These are phyloP conservation scores for Metahyphopichia silvanorum DNA, from an alignment of 805 yeast genomes.

Conservation along the genomic window DNA sequence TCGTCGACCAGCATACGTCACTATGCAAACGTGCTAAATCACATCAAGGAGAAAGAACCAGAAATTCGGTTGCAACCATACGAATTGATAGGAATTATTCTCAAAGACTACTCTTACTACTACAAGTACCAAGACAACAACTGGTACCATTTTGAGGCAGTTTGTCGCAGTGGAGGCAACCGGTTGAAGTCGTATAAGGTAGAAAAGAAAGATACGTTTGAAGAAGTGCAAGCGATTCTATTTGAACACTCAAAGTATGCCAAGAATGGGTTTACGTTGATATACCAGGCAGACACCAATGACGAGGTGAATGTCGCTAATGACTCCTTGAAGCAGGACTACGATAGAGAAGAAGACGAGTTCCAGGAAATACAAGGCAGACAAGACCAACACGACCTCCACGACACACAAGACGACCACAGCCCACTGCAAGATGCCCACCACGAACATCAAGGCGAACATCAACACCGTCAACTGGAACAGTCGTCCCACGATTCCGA, in stretches of 20 bases:
- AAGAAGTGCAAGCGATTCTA: conserved; percentile 13
- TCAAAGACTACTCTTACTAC: conserved; percentile 28
- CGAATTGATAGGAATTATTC: conserved; percentile 25
- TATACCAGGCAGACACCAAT: conserved; percentile 17
- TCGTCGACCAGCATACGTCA: conserved; percentile 15
- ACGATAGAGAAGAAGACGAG: background rate
- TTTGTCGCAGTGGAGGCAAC: conserved; percentile 5
- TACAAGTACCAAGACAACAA: conserved; percentile 17
- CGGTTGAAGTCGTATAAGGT: no score
- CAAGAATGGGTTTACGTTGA: conserved; percentile 10
- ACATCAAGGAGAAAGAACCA: conserved; percentile 7
- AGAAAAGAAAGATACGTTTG: conserved; percentile 16
- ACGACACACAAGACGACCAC: no score
- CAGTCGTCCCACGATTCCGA: no score
- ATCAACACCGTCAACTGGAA: no score
- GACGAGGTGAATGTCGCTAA: background rate
- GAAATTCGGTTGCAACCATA: conserved; percentile 14
- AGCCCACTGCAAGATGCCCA: no score
- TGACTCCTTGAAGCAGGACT: background rate
- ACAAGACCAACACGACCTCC: no score
- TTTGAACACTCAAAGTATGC: conserved; percentile 9
- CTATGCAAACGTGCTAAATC: conserved; percentile 14
- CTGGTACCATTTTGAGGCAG: conserved; percentile 19
- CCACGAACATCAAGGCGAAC: no score
- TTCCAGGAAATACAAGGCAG: no score